Base-by-base conservation (phyloP, 1,284 basidiomycete species). In the Inonotus obliquus region DNA sequence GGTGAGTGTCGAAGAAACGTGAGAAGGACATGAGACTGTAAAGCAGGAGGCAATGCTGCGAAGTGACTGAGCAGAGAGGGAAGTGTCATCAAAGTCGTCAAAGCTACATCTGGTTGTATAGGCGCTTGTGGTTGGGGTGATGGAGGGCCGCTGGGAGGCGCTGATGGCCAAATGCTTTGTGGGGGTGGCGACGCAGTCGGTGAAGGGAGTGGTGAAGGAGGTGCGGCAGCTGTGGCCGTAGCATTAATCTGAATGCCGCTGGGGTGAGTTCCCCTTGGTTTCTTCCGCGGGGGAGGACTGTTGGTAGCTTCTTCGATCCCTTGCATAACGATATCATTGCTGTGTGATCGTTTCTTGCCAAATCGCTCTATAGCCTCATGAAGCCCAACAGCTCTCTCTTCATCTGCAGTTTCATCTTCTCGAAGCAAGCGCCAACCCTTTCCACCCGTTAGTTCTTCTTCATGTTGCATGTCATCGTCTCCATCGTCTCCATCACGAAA, bases 11-110 rank as follows among this genome's bases (percentile, higher is more conserved):
- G 87, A 47, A 95, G 77, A 62, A 95, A 83, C 25, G 89, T 91
- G 63, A 94, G 83, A 54, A 95, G 81, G 67, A 94, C 84, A 72
- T 94, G 91, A 0, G 91, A 91, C 75, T 95, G 92, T 29, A 94
- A 74, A 9, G 83, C 78, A 6, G 85, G 77, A 1, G 92, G 90
- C 37, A 94, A 78, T 63, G 73, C 79, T 27, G 82, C 81, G 73
- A 91, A 95, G 67, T 92, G 89, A 5, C 81, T 75, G 17, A 94
- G 79, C 49, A 95, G 77, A 4, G 85, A 82, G 4, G 92, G 92
- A 4, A 95, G 79, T 0, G 92, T 86, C 62, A 94, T 75, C 48
- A 95, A 82, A 0, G 91, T 87, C 17, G 89, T 86, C 35, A 94
- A 75, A 32, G 88, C 80, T 48, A 89, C 72, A 73, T 92, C 91